Evolutionary conservation across 2,329 filamentous ascomycete species (phyloP).

Genomic region (Penicillium sclerotiorum): DNA sequence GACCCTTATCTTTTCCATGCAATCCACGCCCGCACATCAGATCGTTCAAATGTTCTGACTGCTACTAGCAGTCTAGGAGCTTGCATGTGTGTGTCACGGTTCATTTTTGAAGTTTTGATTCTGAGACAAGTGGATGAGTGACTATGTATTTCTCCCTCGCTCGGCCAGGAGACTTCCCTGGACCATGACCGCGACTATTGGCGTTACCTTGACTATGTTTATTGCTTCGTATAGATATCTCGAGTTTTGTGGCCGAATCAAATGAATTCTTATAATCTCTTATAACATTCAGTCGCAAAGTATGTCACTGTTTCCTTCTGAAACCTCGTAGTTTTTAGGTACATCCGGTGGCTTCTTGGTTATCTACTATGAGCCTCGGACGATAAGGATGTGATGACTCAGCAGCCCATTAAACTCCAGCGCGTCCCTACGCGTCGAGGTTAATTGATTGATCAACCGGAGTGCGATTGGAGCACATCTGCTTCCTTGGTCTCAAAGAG

Average conservation of each 20-base stretch:
- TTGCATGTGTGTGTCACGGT: too few species aligned
- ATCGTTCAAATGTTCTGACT: too few species aligned
- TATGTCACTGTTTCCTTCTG: too few species aligned
- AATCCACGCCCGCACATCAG: too few species aligned
- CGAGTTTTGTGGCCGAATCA: neutral
- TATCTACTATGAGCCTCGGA: neutral
- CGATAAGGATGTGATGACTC: slow-evolving; percentile 16
- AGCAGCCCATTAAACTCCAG: slow-evolving; percentile 28
- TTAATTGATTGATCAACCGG: slow-evolving; percentile 18
- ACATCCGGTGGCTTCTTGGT: too few species aligned
- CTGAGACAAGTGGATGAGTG: neutral
- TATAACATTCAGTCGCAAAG: too few species aligned
- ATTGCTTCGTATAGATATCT: neutral
- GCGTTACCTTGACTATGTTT: neutral
- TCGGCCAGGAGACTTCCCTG: neutral
- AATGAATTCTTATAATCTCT: neutral
- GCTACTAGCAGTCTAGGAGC: too few species aligned
- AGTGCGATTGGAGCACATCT: slow-evolving; percentile 1
- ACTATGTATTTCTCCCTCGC: slow-evolving; percentile 1
- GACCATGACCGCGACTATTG: too few species aligned
- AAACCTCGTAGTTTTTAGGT: too few species aligned
- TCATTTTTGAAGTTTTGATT: too few species aligned
- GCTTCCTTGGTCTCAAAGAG: neutral
- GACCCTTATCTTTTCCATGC: slow-evolving; percentile 2
- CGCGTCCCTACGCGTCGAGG: slow-evolving; percentile 41